Evolutionary conservation across 805 yeast species (phyloP), one percentile per base, ranked within the genome.

Genomic region (Yamadazyma nakazawae): DNA sequence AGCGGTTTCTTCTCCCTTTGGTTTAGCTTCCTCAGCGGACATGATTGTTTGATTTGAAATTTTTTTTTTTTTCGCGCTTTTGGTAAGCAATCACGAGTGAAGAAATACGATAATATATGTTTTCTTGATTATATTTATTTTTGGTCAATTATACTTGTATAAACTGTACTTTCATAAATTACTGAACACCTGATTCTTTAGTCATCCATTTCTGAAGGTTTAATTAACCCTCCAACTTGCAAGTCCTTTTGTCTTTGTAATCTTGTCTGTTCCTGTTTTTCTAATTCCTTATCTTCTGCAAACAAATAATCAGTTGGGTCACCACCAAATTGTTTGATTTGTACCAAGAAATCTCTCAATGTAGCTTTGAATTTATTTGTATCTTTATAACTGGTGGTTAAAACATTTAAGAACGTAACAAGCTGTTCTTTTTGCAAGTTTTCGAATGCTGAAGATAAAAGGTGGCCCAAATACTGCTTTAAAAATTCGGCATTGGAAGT

Each of bases 191-290:
- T 12, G 8, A 19, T 18, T 11, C 34, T n/a, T 37, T 46, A 53
- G 60, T 91, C 97, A 55, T 87, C 96, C 80, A 92, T 79, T 58
- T 92, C 99, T 18, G 95, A 82, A 26, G 99, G 99, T 66, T 90
- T 92, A 61, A 94, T 73, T 63, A 92, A 76, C 42, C 99, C 99
- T 58, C 98, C 97, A 55, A 92, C 86, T 68, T 80, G 82, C 55
- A 85, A 74, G 43, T 96, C 97, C 57, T 79, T 82, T 66, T 88
- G 92, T 60, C 84, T 84, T 57, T 88, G 92, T 50, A 76, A 63
- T 62, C 76, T 79, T 53, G 75, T 78, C 62, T 82, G 84, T 64
- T 88, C 96, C 52, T 74, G 66, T 49, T 81, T 65, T 63, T 88
- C 96, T 42, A 74, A 73, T 65, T 89, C 96, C 62, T 83, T 86